Evolutionary conservation across 208 protist species (phyloP), one percentile per base, ranked within the genome.

Genomic region (Leishmania tarentolae): DNA sequence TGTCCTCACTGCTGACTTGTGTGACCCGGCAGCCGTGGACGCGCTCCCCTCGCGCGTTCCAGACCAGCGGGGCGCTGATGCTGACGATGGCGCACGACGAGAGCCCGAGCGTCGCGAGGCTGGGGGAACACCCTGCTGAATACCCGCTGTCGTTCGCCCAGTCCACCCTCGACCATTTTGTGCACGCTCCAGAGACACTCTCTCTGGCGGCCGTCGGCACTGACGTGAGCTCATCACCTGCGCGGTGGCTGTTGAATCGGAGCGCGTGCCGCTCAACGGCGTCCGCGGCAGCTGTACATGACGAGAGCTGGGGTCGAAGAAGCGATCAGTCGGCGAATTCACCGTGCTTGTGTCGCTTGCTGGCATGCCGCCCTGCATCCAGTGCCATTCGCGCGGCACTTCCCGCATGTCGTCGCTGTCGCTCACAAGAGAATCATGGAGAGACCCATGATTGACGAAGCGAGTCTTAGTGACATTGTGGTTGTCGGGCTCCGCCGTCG

Each of bases 11-110:
- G 71, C 44, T 28, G 46, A 52, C 6, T 28, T 47, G 31, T 75
- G 74, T 28, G 82, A 57, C 35, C 47, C n/a, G 8, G 31, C 75
- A 15, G 31, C 59, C 6, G 53, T 78, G 5, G 75, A 65, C 7
- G n/a, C 21, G 46, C 77, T 85, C 47, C 82, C 71, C 50, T 78
- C 82, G 0, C 72, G 69, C 35, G 31, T 53, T 0, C 57, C 28
- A 28, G 56, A 59, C 4, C 24, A 53, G 15, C 61, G 81, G 42
- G 65, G 19, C 59, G 66, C 59, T 24, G 76, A 72, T 35, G 44
- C 42, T 4, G 71, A 63, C 15, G 73, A 61, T n/a, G 72, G 21
- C 17, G 46, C 46, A 46, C 17, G 44, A 8, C 46, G 40, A 47
- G 69, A 56, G 8, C 69, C 21, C 2, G 50, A 66, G 53, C 40